Percentiles rank a stretch among this genome's conserved stretches.
These are phyloP conservation scores for Asparagopsis taxiformis DNA, from an alignment of 31 red algal species.

Conservation along the genomic window DNA sequence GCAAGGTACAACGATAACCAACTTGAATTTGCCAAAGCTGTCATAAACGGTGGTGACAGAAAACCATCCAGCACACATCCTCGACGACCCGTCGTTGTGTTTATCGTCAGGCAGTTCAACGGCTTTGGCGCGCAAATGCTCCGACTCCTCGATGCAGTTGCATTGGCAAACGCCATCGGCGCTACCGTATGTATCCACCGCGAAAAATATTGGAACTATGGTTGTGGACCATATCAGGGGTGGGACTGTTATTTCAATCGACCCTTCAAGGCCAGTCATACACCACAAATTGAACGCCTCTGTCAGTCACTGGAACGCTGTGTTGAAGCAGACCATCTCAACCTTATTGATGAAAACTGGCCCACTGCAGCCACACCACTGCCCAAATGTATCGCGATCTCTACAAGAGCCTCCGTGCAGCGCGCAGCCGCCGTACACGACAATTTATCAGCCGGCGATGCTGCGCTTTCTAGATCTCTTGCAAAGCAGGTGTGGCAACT, in stretches of 20 bases:
- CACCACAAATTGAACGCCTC: no score
- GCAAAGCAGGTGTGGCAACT: constrained; percentile 16
- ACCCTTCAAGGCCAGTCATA: no score
- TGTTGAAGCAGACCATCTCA: no score
- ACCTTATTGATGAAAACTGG: no score
- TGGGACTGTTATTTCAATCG: constrained; percentile 63
- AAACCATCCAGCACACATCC: not conserved
- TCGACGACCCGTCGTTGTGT: constrained; percentile 4
- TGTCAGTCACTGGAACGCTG: no score
- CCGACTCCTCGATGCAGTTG: constrained; percentile 45
- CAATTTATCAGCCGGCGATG: not conserved
- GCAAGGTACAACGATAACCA: no score
- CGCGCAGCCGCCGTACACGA: not conserved
- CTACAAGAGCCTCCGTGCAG: constrained; percentile 1
- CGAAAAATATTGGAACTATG: constrained; percentile 72
- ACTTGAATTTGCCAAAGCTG: no score
- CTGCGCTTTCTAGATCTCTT: not conserved
- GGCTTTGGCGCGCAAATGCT: constrained; percentile 78
- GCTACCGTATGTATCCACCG: constrained; percentile 9
- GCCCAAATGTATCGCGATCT: constrained; percentile 22
- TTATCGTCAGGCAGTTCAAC: constrained; percentile 39
- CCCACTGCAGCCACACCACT: no score
- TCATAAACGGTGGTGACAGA: no score
- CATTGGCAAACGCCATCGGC: constrained; percentile 14
- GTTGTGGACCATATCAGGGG: constrained; percentile 29